phyloP scores from a whole-genome alignment of 177 flowering plant genomes.

The Tripterygium wilfordii region DNA sequence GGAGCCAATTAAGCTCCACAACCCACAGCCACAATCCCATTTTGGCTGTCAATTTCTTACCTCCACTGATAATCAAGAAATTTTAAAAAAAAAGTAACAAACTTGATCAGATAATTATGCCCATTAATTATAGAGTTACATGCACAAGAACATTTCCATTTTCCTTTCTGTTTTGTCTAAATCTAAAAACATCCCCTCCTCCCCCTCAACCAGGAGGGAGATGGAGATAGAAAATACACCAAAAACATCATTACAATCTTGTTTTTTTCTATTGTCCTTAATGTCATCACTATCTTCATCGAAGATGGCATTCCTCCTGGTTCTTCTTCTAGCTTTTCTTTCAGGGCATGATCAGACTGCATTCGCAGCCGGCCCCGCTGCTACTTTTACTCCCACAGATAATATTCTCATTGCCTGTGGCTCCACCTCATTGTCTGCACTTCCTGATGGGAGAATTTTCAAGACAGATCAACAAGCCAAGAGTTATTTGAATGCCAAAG shows the following conservation, averaged over 20 bases:
- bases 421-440: conserved; percentile 10
- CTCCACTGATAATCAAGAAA: too few relatives aligned
- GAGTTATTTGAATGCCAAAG: conserved; percentile 14
- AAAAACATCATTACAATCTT: background rate
- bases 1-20: too few relatives aligned
- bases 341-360: background rate
- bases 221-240: conserved; percentile 30
- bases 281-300: conserved; percentile 7
- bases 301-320: conserved; percentile 30
- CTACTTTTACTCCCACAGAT: conserved; percentile 37
- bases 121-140: too few relatives aligned
- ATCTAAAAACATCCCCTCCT: conserved; percentile 5
- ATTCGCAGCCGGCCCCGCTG: background rate
- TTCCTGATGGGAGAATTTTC: conserved; percentile 37
- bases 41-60: too few relatives aligned
- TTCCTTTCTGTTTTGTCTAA: conserved; percentile 1
- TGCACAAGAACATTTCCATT: too few relatives aligned
- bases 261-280: conserved; percentile 7
- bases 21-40: too few relatives aligned
- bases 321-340: conserved; percentile 8
- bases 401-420: conserved; percentile 47
- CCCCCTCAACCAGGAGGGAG: conserved; percentile 33
- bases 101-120: too few relatives aligned
- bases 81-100: too few relatives aligned
- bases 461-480: conserved; percentile 22